Conservation (phyloP, 2,329 filamentous ascomycete species). For the Dendryphion nanum region DNA sequence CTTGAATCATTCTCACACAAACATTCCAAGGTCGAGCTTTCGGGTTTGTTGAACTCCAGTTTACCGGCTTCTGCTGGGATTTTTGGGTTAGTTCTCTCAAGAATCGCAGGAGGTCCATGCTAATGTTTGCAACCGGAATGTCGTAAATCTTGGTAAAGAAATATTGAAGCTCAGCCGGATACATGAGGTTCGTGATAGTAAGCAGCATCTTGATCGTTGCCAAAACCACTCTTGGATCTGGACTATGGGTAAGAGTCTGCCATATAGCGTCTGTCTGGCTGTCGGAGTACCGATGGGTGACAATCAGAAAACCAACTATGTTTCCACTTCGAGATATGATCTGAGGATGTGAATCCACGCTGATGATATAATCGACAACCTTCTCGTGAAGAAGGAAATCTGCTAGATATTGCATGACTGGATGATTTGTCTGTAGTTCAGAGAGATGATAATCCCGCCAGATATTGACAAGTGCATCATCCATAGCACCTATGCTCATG, state of each 20-base stretch:
- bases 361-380: slow-evolving; percentile 82
- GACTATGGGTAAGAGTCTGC: slow-evolving; percentile 76
- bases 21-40: slow-evolving; percentile 51
- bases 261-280: slow-evolving; percentile 78
- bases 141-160: slow-evolving; percentile 64
- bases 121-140: slow-evolving; percentile 30
- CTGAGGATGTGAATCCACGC: slow-evolving; percentile 88
- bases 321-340: slow-evolving; percentile 79
- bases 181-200: slow-evolving; percentile 48
- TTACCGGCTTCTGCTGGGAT: slow-evolving; percentile 14
- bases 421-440: slow-evolving; percentile 37
- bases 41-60: slow-evolving; percentile 9
- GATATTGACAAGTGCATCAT: slow-evolving; percentile 64
- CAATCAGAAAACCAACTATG: slow-evolving; percentile 81
- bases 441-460: slow-evolving; percentile 53
- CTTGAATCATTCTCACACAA: slow-evolving; percentile 68
- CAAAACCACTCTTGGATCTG: slow-evolving; percentile 80
- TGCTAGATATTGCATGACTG: slow-evolving; percentile 66
- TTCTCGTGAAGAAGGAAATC: slow-evolving; percentile 67
- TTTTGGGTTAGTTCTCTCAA: slow-evolving; percentile 25
- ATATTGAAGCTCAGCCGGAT: slow-evolving; percentile 54
- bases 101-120: slow-evolving; percentile 30
- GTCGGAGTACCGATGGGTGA: slow-evolving; percentile 70
- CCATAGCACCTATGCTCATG: slow-evolving; percentile 72
- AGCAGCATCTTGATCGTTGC: slow-evolving; percentile 70